Evolutionary conservation across 2,329 filamentous ascomycete species (phyloP).

Genomic region (Neopestalotiopsis sp.): DNA sequence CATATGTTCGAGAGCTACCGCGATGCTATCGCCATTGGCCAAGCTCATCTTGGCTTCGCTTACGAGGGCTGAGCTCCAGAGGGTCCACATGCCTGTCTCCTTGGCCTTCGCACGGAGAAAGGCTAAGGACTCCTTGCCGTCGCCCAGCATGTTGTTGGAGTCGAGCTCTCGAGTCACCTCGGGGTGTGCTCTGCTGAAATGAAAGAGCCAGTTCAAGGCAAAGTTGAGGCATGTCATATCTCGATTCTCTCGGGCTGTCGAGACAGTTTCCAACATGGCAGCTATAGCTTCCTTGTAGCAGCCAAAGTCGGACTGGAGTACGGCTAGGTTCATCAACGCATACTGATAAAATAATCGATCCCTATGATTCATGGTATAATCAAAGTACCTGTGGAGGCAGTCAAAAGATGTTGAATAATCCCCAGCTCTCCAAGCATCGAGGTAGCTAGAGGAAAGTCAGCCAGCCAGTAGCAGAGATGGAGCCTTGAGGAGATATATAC

Average conservation of each 20-base stretch:
- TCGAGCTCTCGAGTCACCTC: constrained; percentile 73
- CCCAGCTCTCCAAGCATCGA: constrained; percentile 90
- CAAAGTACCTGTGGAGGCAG: constrained; percentile 91
- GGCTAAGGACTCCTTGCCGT: constrained; percentile 78
- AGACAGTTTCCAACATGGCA: constrained; percentile 92
- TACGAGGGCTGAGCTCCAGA: constrained; percentile 82
- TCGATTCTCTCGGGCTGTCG: constrained; percentile 91
- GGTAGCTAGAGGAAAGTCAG: constrained; percentile 61
- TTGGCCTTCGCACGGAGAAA: constrained; percentile 87
- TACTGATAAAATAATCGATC: constrained; percentile 93
- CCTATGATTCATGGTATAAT: constrained; percentile 88
- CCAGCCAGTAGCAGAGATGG: neutral
- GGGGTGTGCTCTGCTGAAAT: constrained; percentile 87
- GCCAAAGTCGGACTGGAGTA: constrained; percentile 93
- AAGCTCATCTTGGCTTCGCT: constrained; percentile 85
- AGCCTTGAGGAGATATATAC: constrained; percentile 42
- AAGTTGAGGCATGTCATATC: constrained; percentile 95
- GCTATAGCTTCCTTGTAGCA: constrained; percentile 89
- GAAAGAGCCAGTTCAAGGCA: constrained; percentile 92
- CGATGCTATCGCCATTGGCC: constrained; percentile 69
- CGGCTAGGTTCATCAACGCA: constrained; percentile 88
- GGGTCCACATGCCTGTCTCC: constrained; percentile 83
- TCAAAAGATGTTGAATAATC: constrained; percentile 92
- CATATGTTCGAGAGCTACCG: constrained; percentile 74
- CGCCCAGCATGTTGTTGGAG: constrained; percentile 75